Base-by-base conservation (phyloP, 345 rosid genomes). In the Salix purpurea region DNA sequence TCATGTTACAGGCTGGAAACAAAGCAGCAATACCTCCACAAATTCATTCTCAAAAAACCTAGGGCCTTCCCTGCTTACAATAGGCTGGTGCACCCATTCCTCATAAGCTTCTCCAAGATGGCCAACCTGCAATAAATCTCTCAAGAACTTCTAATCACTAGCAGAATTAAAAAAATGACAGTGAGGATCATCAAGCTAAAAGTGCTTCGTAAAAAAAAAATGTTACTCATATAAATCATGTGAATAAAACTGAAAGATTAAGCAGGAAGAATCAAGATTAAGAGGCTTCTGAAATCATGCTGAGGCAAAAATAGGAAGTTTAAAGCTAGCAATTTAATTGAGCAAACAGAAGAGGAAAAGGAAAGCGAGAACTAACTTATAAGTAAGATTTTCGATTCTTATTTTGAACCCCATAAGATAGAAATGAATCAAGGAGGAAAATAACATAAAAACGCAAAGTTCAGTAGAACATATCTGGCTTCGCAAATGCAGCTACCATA, bases 51-150 rank as follows among this genome's bases (percentile, higher is more conserved):
- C 81, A 61, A 96, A 96, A 84, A 96, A 96, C 9, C 99, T 87
- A 77, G 99, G 99, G 72, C 99, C 97, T 80, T 90, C 97, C 83
- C 85, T 90, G 78, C 90, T 86, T 58, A 89, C 91, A 70, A 96
- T 96, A 78, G 98, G 99, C 82, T 94, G 97, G 84, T 96, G 99
- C 78, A 94, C 96, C 99, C 98, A 96, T 77, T 92, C 94, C 81
- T 96, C 90, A 82, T 96, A 96, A 69, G 79, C 82, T 86, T 96
- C 98, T 70, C 97, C 99, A 68, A 94, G 98, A 90, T 96, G 91
- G 74, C 99, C 99, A 79, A 96, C 99, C 99, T 96, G 84, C 19
- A 1, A 46, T 8, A n/a, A 76, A 61, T 46, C 65, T 46, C 65
- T 58, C 72, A 62, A 48, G 14, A 67, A 69, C 61, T 77, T 70